These are phyloP conservation scores for Cyclostephanos tholiformis DNA, from an alignment of 108 stramenopile genomes.

Conservation along the genomic window DNA sequence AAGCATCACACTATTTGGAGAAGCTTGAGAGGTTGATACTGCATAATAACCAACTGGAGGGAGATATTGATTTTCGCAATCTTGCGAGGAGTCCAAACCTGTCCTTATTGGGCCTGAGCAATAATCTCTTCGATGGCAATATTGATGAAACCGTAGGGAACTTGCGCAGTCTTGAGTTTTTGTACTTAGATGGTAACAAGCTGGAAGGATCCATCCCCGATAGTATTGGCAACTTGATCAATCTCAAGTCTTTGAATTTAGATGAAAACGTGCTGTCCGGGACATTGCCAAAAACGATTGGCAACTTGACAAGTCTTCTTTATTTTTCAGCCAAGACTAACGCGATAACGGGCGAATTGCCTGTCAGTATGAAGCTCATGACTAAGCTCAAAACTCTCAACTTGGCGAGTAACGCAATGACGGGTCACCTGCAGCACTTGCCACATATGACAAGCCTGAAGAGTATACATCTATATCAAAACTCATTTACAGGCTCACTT, in stretches of 20 bases:
- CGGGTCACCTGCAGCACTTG: conserved; percentile 27
- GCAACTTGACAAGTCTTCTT: conserved; percentile 48
- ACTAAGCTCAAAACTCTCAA: conserved; percentile 50
- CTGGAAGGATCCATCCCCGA: conserved; percentile 63
- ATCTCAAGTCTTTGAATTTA: conserved; percentile 39
- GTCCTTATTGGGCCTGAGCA: conserved; percentile 60
- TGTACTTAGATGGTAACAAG: conserved; percentile 70
- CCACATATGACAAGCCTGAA: conserved; percentile 23
- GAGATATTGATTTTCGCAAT: conserved; percentile 33
- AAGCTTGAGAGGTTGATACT: conserved; percentile 32
- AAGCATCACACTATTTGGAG: conserved; percentile 18
- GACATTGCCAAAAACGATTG: conserved; percentile 47
- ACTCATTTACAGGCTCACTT: conserved; percentile 36
- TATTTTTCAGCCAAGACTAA: conserved; percentile 58
- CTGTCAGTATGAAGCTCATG: conserved; percentile 35
- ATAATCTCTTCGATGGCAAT: conserved; percentile 64
- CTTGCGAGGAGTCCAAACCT: conserved; percentile 51
- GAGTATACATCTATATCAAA: conserved; percentile 43
- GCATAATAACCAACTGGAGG: conserved; percentile 42
- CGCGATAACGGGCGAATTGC: conserved; percentile 49
- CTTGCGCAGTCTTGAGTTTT: conserved; percentile 52
- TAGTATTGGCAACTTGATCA: conserved; percentile 36
- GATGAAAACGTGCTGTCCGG: conserved; percentile 53
- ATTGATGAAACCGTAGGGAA: conserved; percentile 41
- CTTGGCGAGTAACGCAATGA: conserved; percentile 40